Evolutionary conservation across 768 basidiomycete genomes (phyloP), one percentile per base, ranked within the genome.

Genomic region (Suillus ampliporus): DNA sequence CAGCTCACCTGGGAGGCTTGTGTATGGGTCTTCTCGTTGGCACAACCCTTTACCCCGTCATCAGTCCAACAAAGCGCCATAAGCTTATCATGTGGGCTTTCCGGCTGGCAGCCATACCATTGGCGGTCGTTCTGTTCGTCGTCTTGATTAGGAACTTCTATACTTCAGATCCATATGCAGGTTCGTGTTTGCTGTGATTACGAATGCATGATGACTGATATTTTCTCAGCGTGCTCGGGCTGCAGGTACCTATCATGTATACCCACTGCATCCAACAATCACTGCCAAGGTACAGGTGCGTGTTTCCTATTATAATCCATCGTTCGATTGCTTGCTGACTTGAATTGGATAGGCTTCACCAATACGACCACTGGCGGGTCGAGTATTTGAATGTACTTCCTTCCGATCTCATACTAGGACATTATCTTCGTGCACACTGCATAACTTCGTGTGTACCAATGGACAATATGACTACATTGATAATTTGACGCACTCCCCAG

Each of bases 201-300:
- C 37, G 17, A 28, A 40, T 23, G 31, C 28, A 40, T n/a, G 23
- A 19, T 26, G 23, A 19, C 5, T 48, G 48, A 48, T 54, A 65
- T 58, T 44, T 60, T 60, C 10, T 23, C 38, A 93, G 94, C 93
- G 34, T 95, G 93, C 73, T 81, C 88, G 58, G 91, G 95, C 66
- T 97, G 95, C 73, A 86, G 93, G 56, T 97, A 93, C 74, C 78
- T 97, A 5, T 95, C 93, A 2, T 97, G 96, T 68, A 87, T 96
- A 73, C 96, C 95, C 1, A 90, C 89, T 8, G 74, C 80, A 38
- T 77, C 84, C 1, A 94, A 92, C 64, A 86, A 89, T 68, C 76
- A 89, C 62, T 94, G 91, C 69, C 71, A 81, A 73, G 83, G 81
- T 76, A 83, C 74, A 34, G 81, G 75, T 77, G 69, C 53, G 54